These are phyloP conservation scores for Pythium vanterpoolii DNA, from an alignment of 352 stramenopile species.

Conservation along the genomic window DNA sequence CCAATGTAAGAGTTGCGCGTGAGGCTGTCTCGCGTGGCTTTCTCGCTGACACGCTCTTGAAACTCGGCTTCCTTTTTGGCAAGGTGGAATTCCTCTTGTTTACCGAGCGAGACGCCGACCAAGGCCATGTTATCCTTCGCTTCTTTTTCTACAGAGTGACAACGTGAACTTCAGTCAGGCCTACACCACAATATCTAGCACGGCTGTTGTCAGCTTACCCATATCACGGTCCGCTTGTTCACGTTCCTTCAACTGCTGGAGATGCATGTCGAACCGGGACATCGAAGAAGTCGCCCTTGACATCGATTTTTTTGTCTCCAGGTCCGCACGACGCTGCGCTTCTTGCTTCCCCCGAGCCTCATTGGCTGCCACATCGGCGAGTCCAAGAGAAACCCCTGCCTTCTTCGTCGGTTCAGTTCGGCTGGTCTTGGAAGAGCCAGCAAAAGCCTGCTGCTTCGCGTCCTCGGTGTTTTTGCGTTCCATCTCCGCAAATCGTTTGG, in stretches of 20 bases:
- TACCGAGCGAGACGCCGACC: slow-evolving; percentile 14
- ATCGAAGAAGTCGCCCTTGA: slow-evolving; percentile 15
- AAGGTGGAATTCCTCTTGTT: slow-evolving; percentile 22
- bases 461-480: slow-evolving; percentile 44
- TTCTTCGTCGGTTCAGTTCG: not conserved
- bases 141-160: slow-evolving; percentile 11
- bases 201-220: slow-evolving; percentile 5
- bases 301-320: slow-evolving; percentile 13
- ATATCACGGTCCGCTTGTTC: slow-evolving; percentile 20
- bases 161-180: not conserved
- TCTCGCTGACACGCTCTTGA: slow-evolving; percentile 22
- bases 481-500: slow-evolving; percentile 62
- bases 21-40: slow-evolving; percentile 20
- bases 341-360: slow-evolving; percentile 14
- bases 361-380: slow-evolving; percentile 6
- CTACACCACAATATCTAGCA: not conserved
- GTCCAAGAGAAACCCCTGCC: not conserved
- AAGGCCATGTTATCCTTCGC: slow-evolving; percentile 24
- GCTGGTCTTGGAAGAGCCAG: not conserved
- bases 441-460: slow-evolving; percentile 1
- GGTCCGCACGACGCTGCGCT: slow-evolving; percentile 14
- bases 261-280: slow-evolving; percentile 19
- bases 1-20: slow-evolving; percentile 20
- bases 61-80: slow-evolving; percentile 14
- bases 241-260: slow-evolving; percentile 14